Evolutionary conservation across 768 basidiomycete genomes (phyloP).

Genomic region (Leccinum boreale): DNA sequence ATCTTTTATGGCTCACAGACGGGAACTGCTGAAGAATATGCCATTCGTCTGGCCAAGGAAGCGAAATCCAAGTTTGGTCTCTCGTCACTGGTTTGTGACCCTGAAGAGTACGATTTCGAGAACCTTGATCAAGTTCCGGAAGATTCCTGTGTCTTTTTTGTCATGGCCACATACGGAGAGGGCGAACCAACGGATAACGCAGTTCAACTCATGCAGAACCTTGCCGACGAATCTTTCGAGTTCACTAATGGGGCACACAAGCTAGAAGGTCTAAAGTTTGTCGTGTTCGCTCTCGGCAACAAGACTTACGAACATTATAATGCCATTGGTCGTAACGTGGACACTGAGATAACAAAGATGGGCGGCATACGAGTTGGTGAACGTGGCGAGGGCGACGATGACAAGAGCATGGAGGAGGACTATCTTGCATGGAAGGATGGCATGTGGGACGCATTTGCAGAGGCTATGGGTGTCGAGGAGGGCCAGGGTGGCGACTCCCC

Average conservation of each 20-base stretch:
- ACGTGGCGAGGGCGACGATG: slow-evolving; percentile 95
- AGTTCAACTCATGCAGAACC: slow-evolving; percentile 88
- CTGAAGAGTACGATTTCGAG: slow-evolving; percentile 98
- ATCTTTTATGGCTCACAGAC: slow-evolving; percentile 99
- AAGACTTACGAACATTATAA: slow-evolving; percentile 97
- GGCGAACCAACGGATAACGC: slow-evolving; percentile 99
- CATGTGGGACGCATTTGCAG: slow-evolving; percentile 93
- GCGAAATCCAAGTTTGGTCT: slow-evolving; percentile 95
- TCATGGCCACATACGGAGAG: slow-evolving; percentile 98
- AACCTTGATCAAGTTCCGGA: slow-evolving; percentile 89
- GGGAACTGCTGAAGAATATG: slow-evolving; percentile 97
- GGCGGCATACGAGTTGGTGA: slow-evolving; percentile 85
- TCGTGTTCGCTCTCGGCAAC: slow-evolving; percentile 91
- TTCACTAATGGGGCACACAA: slow-evolving; percentile 77
- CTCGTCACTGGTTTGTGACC: slow-evolving; percentile 94
- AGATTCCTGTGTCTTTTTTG: slow-evolving; percentile 87
- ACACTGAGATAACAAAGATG: slow-evolving; percentile 68
- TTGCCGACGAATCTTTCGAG: slow-evolving; percentile 82
- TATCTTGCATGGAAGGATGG: slow-evolving; percentile 98
- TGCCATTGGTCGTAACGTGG: slow-evolving; percentile 77
- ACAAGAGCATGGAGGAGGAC: slow-evolving; percentile 99
- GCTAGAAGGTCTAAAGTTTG: slow-evolving; percentile 87
- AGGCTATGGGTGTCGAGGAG: slow-evolving; percentile 84
- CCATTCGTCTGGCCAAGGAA: slow-evolving; percentile 96
- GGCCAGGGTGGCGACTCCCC: slow-evolving; percentile 93